A percentile compares a stretch with the other conserved stretches of the same genome.
These are phyloP conservation scores for Amanita polypyramis DNA, from an alignment of 768 basidiomycete genomes.

Conservation along the genomic window DNA sequence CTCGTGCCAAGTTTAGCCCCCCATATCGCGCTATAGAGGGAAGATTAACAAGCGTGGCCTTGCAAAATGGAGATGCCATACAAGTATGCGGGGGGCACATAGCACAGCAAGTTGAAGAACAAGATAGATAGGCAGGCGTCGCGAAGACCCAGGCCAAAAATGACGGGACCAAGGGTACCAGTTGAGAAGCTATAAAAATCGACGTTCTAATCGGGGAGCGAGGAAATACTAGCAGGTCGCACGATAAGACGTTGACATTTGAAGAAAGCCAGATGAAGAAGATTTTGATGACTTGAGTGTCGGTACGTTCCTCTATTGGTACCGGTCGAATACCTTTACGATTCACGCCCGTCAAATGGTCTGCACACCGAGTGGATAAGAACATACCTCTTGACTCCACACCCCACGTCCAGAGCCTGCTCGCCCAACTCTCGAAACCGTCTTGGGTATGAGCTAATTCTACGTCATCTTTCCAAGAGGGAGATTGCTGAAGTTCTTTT, in stretches of 20 bases:
- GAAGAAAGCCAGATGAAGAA: slow-evolving; percentile 74
- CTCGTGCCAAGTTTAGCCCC: slow-evolving; percentile 80
- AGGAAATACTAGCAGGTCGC: slow-evolving; percentile 12
- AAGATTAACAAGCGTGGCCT: not conserved
- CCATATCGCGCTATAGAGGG: slow-evolving; percentile 41
- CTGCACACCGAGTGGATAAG: not conserved
- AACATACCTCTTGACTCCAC: slow-evolving; percentile 24
- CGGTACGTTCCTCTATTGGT: slow-evolving; percentile 41
- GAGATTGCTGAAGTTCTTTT: not conserved
- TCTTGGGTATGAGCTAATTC: not conserved
- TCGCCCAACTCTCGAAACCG: not conserved
- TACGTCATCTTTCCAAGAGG: not conserved
- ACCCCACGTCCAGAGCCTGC: slow-evolving; percentile 10
- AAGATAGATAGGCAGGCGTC: slow-evolving; percentile 57
- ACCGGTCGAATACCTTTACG: slow-evolving; percentile 45
- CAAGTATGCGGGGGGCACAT: slow-evolving; percentile 53
- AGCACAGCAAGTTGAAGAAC: slow-evolving; percentile 57
- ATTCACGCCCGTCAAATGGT: not conserved
- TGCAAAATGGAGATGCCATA: not conserved
- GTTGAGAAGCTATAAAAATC: slow-evolving; percentile 41
- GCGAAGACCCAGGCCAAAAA: slow-evolving; percentile 48
- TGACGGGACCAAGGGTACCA: slow-evolving; percentile 54
- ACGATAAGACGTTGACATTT: slow-evolving; percentile 60
- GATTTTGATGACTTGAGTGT: slow-evolving; percentile 53
- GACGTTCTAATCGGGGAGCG: not conserved